These are phyloP conservation scores for Massarina eburnea DNA, from an alignment of 2,329 filamentous ascomycete genomes.

Conservation along the genomic window DNA sequence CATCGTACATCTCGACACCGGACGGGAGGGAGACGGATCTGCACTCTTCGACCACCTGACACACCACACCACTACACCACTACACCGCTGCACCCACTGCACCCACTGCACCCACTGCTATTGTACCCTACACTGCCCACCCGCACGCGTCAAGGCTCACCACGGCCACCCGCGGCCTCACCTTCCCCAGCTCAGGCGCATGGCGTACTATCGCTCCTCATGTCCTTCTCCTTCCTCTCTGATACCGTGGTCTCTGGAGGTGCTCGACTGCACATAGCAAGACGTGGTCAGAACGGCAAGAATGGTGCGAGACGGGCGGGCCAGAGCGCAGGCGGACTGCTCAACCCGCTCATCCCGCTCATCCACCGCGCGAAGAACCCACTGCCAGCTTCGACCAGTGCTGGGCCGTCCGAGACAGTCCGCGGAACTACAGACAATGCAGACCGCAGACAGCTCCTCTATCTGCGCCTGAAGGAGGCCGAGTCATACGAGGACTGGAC, in stretches of 20 bases:
- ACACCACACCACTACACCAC: background rate
- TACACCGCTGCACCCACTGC: background rate
- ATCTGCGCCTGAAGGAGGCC: conserved; percentile 69
- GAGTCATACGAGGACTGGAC: conserved; percentile 73
- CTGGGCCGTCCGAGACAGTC: conserved; percentile 8
- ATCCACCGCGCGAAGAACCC: conserved; percentile 41
- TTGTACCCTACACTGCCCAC: conserved; percentile 1
- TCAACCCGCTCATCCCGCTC: conserved; percentile 40
- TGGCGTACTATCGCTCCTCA: conserved; percentile 34
- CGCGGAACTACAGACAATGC: conserved; percentile 5
- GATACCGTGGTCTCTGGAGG: conserved; percentile 38
- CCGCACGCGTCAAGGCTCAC: background rate
- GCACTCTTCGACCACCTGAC: conserved; percentile 6
- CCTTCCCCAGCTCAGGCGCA: conserved; percentile 25
- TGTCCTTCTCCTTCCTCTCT: conserved; percentile 43
- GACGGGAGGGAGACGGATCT: too few species aligned
- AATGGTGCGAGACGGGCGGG: conserved; percentile 20
- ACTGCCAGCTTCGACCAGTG: conserved; percentile 23
- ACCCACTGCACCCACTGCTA: background rate
- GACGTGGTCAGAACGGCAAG: conserved; percentile 8
- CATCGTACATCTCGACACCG: too few species aligned
- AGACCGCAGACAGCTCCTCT: conserved; percentile 60
- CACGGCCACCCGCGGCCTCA: conserved; percentile 17
- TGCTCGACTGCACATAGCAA: conserved; percentile 28
- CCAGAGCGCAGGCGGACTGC: conserved; percentile 34